Base-by-base conservation (phyloP, 495 filamentous ascomycete species). In the Trichoderma erinaceum region DNA sequence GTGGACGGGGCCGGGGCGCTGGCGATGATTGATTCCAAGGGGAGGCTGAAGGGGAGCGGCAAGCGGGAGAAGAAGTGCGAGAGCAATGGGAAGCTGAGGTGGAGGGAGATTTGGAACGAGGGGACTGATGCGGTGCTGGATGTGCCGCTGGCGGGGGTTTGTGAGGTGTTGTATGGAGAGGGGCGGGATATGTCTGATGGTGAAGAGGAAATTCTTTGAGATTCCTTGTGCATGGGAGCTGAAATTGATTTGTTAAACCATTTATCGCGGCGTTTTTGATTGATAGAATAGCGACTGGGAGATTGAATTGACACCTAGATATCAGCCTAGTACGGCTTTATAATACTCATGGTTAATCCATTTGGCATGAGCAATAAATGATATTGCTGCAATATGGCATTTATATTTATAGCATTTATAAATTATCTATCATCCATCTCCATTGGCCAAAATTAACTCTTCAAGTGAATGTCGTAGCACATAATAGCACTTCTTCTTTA, bases 101-200 rank as follows among this genome's bases (percentile, higher is more conserved):
- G 95, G 95, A 86, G 81, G 71, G 83, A 80, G 64, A 80, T 94
- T 10, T 99, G 95, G 95, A 90, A 85, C 74, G 87, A 91, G 70
- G 92, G 96, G 41, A 99, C 96, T 0, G 95, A 99, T 83, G 95
- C 92, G 15, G 94, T 97, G 7, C 91, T 98, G 91, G 95, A 99
- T 83, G 87, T 99, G 23, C 95, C 95, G 8, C 83, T 98, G 52
- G 96, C 93, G 23, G 95, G 95, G 4, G 95, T 97, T n/a, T 97
- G 94, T 78, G 95, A 99, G 82, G 86, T 98, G 25, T 70, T 92
- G 64, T 92, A 92, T 75, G 90, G 88, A 0, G 81, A 82, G 66
- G 78, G 76, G 11, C 78, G 83, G 67, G 80, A 79, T n/a, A 2
- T 32, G 29, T 27, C 21, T 29, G 50, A 35, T 41, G 67, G 68